A percentile compares a stretch with the other conserved stretches of the same genome.
Conservation (phyloP, 2,329 filamentous ascomycete genomes). For the Fusarium concolor region DNA sequence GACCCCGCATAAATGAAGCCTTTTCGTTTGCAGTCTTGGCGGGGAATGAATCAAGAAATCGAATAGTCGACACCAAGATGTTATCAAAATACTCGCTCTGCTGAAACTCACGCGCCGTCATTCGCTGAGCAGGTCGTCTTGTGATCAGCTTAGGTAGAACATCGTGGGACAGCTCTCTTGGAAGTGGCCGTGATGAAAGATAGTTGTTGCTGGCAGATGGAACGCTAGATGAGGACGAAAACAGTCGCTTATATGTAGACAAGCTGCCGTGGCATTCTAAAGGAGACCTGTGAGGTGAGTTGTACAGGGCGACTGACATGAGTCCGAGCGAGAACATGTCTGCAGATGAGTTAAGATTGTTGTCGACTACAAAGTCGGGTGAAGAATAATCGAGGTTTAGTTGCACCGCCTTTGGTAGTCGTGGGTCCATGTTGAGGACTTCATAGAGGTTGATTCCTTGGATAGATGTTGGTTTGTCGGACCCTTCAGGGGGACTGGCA, state of each 20-base stretch:
- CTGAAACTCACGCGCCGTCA: conserved; percentile 92
- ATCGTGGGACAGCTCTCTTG: conserved; percentile 78
- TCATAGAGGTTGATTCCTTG: conserved; percentile 85
- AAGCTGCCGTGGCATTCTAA: conserved; percentile 83
- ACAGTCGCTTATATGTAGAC: conserved; percentile 86
- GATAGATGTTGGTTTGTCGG: conserved; percentile 79
- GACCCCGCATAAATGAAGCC: conserved; percentile 87
- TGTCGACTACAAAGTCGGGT: conserved; percentile 94
- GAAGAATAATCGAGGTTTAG: conserved; percentile 93
- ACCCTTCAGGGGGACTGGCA: conserved; percentile 81
- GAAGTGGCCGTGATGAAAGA: conserved; percentile 81
- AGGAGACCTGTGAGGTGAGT: conserved; percentile 91
- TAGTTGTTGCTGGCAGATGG: conserved; percentile 88
- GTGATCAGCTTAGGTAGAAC: conserved; percentile 90
- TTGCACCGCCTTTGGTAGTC: conserved; percentile 84
- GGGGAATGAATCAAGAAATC: conserved; percentile 90
- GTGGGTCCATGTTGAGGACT: conserved; percentile 84
- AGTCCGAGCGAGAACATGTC: conserved; percentile 96
- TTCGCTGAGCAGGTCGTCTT: conserved; percentile 83
- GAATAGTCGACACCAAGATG: conserved; percentile 93
- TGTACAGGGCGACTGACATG: conserved; percentile 89
- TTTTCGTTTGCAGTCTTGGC: conserved; percentile 94
- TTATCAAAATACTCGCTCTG: conserved; percentile 98
- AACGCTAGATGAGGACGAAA: conserved; percentile 80
- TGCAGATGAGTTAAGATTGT: conserved; percentile 82